Evolutionary conservation across 176 grass and related monocot genomes (phyloP).

Genomic region (Olyra latifolia): DNA sequence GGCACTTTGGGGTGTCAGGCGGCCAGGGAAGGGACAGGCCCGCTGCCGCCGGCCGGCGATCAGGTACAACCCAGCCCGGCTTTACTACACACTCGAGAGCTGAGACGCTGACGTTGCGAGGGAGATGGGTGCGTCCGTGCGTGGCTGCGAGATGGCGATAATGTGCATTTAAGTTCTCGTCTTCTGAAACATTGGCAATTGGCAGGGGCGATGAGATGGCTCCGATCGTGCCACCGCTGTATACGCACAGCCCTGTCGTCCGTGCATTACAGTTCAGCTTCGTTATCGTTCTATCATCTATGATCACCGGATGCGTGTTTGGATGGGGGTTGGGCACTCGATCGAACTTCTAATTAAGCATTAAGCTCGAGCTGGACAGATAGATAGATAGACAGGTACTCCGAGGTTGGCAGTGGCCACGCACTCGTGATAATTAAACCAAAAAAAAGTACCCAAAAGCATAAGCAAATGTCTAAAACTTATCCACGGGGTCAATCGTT

Average conservation of each 20-base stretch:
- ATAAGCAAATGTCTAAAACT: background rate
- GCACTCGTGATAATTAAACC: background rate
- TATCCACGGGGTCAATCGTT: background rate
- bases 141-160: background rate
- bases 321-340: background rate
- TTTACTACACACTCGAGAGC: background rate
- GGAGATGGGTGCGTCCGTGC: background rate
- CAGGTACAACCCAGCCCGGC: background rate
- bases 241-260: background rate
- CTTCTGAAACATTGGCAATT: background rate
- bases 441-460: background rate
- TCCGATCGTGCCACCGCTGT: background rate
- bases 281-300: background rate
- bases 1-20: background rate
- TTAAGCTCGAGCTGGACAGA: background rate
- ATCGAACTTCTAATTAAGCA: background rate
- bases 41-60: background rate
- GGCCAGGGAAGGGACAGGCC: background rate
- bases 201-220: background rate
- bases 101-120: background rate
- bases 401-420: background rate
- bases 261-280: background rate
- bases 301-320: background rate
- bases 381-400: background rate
- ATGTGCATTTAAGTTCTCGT: background rate